Base-by-base conservation (phyloP, 306 rosid species). In the Prunus fruticosa region DNA sequence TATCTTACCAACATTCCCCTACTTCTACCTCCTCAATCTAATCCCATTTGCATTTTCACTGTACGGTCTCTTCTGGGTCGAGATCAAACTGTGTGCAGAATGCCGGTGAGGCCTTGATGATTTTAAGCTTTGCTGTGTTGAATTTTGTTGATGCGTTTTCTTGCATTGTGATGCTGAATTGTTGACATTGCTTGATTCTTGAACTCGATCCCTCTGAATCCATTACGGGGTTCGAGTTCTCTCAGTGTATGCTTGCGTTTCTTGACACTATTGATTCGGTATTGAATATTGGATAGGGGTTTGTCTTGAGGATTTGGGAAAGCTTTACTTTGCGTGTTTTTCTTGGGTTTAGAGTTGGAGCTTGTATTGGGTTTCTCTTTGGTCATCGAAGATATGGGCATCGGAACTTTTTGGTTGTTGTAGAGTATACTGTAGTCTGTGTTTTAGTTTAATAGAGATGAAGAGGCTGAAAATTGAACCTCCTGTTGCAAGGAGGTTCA, bases 381-480 rank as follows among this genome's bases (percentile, higher is more conserved):
- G 58, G 62, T 73, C 28, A 64, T 61, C 74, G 28, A 71, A 62
- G 41, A 30, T 50, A 80, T 76, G 84, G 83, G 76, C 71, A 22
- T 79, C 71, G 67, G 83, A 79, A 56, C 64, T 43, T 64, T 85
- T 76, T 83, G 80, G 80, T 84, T 72, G 70, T 68, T 72, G 82
- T 70, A 54, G 74, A 83, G 68, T 71, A 49, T 84, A 34, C 67
- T 79, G 80, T 68, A 23, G 71, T 47, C 51, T 79, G 6, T 76
- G 64, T 23, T 19, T 79, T 51, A 54, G 28, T 68, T 69, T 65
- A 19, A 51, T 61, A 30, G 82, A 64, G 82, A 90, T 92, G 98
- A 94, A 85, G 89, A 88, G 96, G 84, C 84, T 72, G 43, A 94
- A 90, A 82, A 74, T 19, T 49, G 98, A 92, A 75, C 84, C 92